Evolutionary conservation across 305 asterid genomes (phyloP), one percentile per base, ranked within the genome.

Genomic region (Fraxinus velutina): DNA sequence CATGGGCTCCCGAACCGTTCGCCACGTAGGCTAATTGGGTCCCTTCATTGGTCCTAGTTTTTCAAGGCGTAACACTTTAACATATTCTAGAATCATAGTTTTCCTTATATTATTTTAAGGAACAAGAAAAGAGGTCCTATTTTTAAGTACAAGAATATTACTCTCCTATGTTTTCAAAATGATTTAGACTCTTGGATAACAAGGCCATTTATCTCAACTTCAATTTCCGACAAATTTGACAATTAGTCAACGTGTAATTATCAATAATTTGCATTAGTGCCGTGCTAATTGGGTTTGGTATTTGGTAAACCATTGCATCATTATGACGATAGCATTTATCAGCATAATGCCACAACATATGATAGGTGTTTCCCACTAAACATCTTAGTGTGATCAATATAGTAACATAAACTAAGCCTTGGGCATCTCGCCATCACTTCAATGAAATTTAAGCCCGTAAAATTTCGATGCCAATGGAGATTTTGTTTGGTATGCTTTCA

Each of bases 281-380:
- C 77, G 60, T 71, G 60, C 75, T 71, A 81, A 83, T 27, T 15
- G 30, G 74, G 76, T 50, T 73, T 71, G 9, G 17, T 10, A 9
- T 57, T 9, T 2, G 29, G 21, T 4, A 57, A 19, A 39, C 12
- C 5, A 60, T 13, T 8, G 27, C 83, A 30, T 78, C 83, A 78
- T 70, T 71, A 64, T 81, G 87, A 78, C 81, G 64, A 62, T 52
- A 39, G 73, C 87, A 81, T 37, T 37, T 9, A 44, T 77, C 78
- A 84, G 52, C 80, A 78, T 33, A 76, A 73, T 73, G 30, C 57
- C 30, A n/a, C n/a, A 19, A 70, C 6, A 34, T 4, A 39, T 44
- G 15, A 34, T 3, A 3, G 74, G 34, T 22, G 24, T 36, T 39
- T 34, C 77, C 77, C 55, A 73, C 77, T 73, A 33, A 8, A 73